These are phyloP conservation scores for Marasmius sp. DNA, from an alignment of 1,284 basidiomycete species.

Conservation along the genomic window DNA sequence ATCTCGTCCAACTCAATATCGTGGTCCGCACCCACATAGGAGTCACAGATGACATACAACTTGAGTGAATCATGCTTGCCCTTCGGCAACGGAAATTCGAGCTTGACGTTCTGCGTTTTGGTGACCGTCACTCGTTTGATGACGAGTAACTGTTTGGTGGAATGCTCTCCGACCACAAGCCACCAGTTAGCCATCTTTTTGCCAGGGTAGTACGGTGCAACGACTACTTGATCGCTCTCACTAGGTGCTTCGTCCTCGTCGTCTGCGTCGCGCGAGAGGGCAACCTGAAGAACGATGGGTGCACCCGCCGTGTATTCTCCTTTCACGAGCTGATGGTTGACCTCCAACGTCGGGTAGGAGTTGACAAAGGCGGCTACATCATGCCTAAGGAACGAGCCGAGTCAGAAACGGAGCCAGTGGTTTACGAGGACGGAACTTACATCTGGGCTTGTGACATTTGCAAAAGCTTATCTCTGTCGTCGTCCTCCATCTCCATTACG, in stretches of 20 bases:
- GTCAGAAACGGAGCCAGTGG: not conserved
- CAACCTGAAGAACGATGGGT: conserved; percentile 81
- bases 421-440: conserved; percentile 42
- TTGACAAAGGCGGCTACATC: conserved; percentile 94
- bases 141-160: conserved; percentile 75
- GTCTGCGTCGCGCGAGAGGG: conserved; percentile 82
- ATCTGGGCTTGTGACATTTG: conserved; percentile 88
- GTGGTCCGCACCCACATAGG: conserved; percentile 88
- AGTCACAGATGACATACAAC: conserved; percentile 92
- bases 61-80: conserved; percentile 80
- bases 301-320: conserved; percentile 83
- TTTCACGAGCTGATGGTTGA: conserved; percentile 79
- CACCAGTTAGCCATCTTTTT: conserved; percentile 97
- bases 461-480: conserved; percentile 78
- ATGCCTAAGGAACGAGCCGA: conserved; percentile 48
- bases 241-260: conserved; percentile 72
- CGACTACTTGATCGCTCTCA: conserved; percentile 73
- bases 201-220: conserved; percentile 89
- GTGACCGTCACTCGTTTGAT: conserved; percentile 96
- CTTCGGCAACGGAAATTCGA: conserved; percentile 87
- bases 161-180: conserved; percentile 88
- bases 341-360: conserved; percentile 91
- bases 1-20: conserved; percentile 81
- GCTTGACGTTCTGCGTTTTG: conserved; percentile 75
- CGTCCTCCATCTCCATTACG: conserved; percentile 96